Base-by-base conservation (phyloP, 1,284 basidiomycete genomes). In the Rhodotorula mucilaginosa region DNA sequence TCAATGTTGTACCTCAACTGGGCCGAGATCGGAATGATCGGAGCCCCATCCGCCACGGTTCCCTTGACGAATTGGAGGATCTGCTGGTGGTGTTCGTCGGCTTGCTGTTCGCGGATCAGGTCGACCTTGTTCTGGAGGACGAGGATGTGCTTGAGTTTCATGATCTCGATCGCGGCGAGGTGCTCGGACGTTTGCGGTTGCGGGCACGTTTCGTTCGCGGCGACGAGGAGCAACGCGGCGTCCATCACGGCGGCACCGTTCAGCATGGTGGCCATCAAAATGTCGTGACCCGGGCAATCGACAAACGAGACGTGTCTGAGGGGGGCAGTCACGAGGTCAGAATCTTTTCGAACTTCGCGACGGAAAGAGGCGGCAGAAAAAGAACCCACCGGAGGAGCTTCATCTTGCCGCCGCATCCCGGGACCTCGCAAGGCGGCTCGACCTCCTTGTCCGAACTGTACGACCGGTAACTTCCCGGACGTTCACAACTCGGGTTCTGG, bases 211-310 rank as follows among this genome's bases (percentile, higher is more conserved):
- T 99, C 96, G 84, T 99, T 99, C 65, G 92, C 96, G 39, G 96
- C 96, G 73, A 98, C 89, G 62, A 99, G 88, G 0, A 99, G 87
- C 1, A 99, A 84, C 23, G 96, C 96, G 71, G 96, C 96, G 83
- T 98, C 95, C 96, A 99, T 86, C 85, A 99, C 96, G 34, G 97
- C 97, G 56, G 96, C 96, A 83, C 96, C 96, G 87, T 98, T 98
- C 79, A 99, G 86, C 97, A 99, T 99, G 78, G 96, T 99, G 70
- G 96, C 96, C 96, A 99, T 99, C 82, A 99, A 82, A 83, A 87
- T 86, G 80, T 83, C 82, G 81, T 83, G 82, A 59, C 82, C 81
- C 10, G 81, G 82, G 76, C 76, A 78, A 81, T 96, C 93, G 81
- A 98, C 96, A 82, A 98, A 98, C 2, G 96, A 98, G 78, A 98